Percentiles rank a stretch among this genome's conserved stretches.
phyloP scores from a whole-genome alignment of 2,329 filamentous ascomycete species.

The Monilinia fructicola region DNA sequence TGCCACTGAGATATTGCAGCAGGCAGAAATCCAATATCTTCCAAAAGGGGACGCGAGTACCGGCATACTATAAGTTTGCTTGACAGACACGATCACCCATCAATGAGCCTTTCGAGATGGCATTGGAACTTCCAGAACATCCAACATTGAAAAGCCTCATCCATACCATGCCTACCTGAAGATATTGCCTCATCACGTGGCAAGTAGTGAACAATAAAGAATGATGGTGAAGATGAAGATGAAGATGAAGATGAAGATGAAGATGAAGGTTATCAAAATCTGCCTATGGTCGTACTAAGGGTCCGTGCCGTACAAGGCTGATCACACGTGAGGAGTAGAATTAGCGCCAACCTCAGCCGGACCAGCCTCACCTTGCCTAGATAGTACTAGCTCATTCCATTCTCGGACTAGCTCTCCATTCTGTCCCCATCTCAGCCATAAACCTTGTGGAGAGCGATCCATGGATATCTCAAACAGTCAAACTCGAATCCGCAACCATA shows the following conservation, averaged over 20 bases:
- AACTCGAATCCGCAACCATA: too few relatives aligned
- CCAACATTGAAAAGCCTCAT: slow-evolving; percentile 11
- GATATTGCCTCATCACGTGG: neutral
- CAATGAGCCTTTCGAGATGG: neutral
- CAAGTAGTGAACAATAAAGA: neutral
- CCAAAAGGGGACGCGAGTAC: neutral
- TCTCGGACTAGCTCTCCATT: too few relatives aligned
- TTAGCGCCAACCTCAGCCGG: too few relatives aligned
- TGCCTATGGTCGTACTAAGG: neutral
- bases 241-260: neutral
- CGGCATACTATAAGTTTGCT: neutral
- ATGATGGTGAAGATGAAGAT: neutral
- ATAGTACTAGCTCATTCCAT: too few relatives aligned
- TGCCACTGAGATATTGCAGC: neutral
- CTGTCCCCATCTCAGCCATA: too few relatives aligned
- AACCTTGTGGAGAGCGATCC: too few relatives aligned
- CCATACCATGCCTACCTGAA: neutral
- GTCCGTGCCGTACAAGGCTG: too few relatives aligned
- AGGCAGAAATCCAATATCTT: neutral
- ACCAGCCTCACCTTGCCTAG: too few relatives aligned
- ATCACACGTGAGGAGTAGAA: neutral
- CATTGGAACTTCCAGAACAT: neutral
- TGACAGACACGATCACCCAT: neutral
- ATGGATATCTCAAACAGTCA: too few relatives aligned
- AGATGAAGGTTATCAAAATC: neutral